A percentile compares a stretch with the other conserved stretches of the same genome.
phyloP scores from a whole-genome alignment of 768 basidiomycete species.

The Tulasnella sp. region DNA sequence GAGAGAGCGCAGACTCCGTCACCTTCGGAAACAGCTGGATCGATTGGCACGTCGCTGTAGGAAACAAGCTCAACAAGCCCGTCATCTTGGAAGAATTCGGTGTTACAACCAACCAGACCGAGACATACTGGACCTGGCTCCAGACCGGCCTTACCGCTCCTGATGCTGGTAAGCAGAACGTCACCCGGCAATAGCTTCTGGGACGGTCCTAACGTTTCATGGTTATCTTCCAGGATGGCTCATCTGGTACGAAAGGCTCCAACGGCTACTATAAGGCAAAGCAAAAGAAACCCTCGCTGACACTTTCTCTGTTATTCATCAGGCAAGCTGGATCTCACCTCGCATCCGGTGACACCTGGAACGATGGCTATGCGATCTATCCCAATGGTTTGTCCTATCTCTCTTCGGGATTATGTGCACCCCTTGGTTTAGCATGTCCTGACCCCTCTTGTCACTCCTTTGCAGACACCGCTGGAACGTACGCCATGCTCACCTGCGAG shows the following conservation, averaged over 20 bases:
- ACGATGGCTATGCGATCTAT: slow-evolving; percentile 42
- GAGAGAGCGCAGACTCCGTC: neutral
- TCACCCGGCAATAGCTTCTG: no score
- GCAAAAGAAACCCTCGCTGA: no score
- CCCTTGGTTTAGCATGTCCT: no score
- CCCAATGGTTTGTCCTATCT: no score
- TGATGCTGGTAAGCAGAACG: slow-evolving; percentile 32
- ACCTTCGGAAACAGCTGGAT: slow-evolving; percentile 40
- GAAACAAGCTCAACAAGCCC: slow-evolving; percentile 44
- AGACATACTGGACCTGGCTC: slow-evolving; percentile 43
- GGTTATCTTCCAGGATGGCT: slow-evolving; percentile 22
- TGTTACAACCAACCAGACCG: slow-evolving; percentile 37
- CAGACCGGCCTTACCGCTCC: neutral
- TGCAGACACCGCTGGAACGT: no score
- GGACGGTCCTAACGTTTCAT: no score
- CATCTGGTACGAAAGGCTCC: slow-evolving; percentile 49
- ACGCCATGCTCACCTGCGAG: neutral
- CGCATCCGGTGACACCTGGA: slow-evolving; percentile 32
- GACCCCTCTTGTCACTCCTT: no score
- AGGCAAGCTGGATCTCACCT: slow-evolving; percentile 37
- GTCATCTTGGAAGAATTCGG: slow-evolving; percentile 56
- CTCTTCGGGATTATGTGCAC: no score
- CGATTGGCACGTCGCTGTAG: slow-evolving; percentile 43
- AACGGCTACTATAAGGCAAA: no score
- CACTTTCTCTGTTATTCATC: neutral